Percentiles rank a stretch among this genome's conserved stretches.
Conservation (phyloP, 2,329 filamentous ascomycete species). For the Pseudopyrenochaeta lycopersici region DNA sequence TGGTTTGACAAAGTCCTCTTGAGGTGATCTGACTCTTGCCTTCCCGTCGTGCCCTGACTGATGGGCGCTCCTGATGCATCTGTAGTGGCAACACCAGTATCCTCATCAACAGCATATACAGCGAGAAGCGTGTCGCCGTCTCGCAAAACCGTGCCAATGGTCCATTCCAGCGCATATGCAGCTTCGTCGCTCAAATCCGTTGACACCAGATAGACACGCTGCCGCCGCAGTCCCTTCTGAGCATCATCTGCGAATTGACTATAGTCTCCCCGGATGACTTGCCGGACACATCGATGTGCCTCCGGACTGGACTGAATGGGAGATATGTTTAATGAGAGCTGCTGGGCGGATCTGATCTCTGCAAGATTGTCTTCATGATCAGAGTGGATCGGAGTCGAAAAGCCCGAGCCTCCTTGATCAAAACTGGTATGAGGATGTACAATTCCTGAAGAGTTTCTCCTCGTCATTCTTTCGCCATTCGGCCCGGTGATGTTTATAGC, state of each 20-base stretch:
- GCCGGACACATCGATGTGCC: slow-evolving; percentile 82
- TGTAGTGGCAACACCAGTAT: slow-evolving; percentile 64
- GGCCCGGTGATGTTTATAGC: slow-evolving; percentile 72
- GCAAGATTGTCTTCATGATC: slow-evolving; percentile 86
- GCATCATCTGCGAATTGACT: slow-evolving; percentile 77
- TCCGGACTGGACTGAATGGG: slow-evolving; percentile 79
- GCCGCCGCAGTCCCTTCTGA: slow-evolving; percentile 77
- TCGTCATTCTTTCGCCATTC: slow-evolving; percentile 63
- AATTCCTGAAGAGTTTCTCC: slow-evolving; percentile 59
- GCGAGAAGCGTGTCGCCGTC: slow-evolving; percentile 94
- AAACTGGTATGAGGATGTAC: slow-evolving; percentile 88
- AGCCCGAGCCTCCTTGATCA: slow-evolving; percentile 70
- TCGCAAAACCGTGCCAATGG: slow-evolving; percentile 90
- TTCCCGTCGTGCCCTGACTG: slow-evolving; percentile 77
- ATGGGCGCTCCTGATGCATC: slow-evolving; percentile 64
- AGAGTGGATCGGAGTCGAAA: slow-evolving; percentile 74
- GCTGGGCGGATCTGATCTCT: slow-evolving; percentile 88
- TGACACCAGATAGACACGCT: slow-evolving; percentile 93
- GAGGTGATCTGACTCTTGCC: slow-evolving; percentile 75
- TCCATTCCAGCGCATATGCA: slow-evolving; percentile 95
- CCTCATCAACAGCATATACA: slow-evolving; percentile 93
- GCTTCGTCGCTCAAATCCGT: slow-evolving; percentile 95
- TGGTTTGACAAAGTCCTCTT: slow-evolving; percentile 69
- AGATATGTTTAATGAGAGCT: slow-evolving; percentile 81
- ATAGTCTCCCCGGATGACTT: slow-evolving; percentile 90